Evolutionary conservation across 2,329 filamentous ascomycete species (phyloP).

Genomic region (Coleophoma cylindrospora): DNA sequence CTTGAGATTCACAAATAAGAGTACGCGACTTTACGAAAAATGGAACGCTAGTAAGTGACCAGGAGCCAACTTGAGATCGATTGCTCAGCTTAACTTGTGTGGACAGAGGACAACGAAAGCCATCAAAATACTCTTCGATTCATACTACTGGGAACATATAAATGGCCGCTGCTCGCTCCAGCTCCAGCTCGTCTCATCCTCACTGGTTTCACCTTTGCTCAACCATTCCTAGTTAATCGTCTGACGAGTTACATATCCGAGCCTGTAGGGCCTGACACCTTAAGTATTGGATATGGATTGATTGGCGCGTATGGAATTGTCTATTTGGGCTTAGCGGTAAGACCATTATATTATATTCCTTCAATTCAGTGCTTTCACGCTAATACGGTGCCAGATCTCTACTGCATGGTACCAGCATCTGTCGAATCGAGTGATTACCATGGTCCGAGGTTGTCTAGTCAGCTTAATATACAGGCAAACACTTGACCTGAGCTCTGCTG

Average conservation of each 20-base stretch:
- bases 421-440: conserved; percentile 17
- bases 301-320: conserved; percentile 13
- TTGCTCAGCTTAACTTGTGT: too few species aligned
- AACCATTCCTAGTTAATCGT: neutral
- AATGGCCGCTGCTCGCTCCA: neutral
- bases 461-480: conserved; percentile 21
- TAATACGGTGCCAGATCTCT: too few species aligned
- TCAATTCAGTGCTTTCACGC: too few species aligned
- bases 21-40: too few species aligned
- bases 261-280: neutral
- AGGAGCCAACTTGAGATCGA: too few species aligned
- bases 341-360: too few species aligned
- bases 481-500: conserved; percentile 16
- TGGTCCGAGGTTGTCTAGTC: conserved; percentile 21
- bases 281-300: conserved; percentile 11
- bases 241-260: neutral
- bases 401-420: conserved; percentile 15
- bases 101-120: too few species aligned
- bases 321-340: conserved; percentile 15
- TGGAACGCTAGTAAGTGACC: too few species aligned
- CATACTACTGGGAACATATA: too few species aligned
- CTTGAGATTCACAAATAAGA: too few species aligned
- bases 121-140: too few species aligned
- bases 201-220: neutral
- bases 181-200: neutral